Evolutionary conservation across 208 protist species (phyloP), one percentile per base, ranked within the genome.

Genomic region (Wallacemonas sp.): DNA sequence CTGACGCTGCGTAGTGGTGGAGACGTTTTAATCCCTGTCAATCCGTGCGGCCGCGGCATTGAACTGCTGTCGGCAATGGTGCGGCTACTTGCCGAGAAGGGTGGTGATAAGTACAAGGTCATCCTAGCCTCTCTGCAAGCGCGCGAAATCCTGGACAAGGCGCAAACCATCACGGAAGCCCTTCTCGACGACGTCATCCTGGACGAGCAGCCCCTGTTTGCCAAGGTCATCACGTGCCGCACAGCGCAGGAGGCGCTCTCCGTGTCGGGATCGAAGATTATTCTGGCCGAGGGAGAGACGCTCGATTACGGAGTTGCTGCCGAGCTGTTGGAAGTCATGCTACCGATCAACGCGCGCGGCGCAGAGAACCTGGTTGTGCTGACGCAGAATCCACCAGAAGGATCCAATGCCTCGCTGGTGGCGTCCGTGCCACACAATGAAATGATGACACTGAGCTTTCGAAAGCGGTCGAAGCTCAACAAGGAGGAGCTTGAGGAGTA

Each of bases 401-500:
- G 73, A 13, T 85, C 82, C 32, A 91, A 89, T 73, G 85, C 85
- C 2, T 76, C 69, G 44, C 39, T 39, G 13, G 57, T 92, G 0
- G 66, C 78, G 0, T 42, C 68, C 5, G 63, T 77, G 0, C 42
- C 38, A 0, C 76, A 87, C 38, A 75, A 81, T 17, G 73, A 82
- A 48, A 19, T 2, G 32, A 55, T 93, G 9, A 63, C 74, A 29
- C 60, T 86, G 17, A 41, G 41, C 1, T 81, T 82, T 52, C 78
- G 68, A 15, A 73, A 71, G 13, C 81, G 90, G 26, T 78, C 66
- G 10, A 75, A 73, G 2, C 71, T 96, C 4, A 85, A 73, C 42
- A 85, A 79, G 21, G 91, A 92, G 63, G 87, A 96, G 62, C 63
- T 96, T 38, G 87, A 93, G 65, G 79, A 89, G 70, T 96, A 92